Conservation (phyloP, 192 early-diverging fungal genomes). For the Coemansia furcata region DNA sequence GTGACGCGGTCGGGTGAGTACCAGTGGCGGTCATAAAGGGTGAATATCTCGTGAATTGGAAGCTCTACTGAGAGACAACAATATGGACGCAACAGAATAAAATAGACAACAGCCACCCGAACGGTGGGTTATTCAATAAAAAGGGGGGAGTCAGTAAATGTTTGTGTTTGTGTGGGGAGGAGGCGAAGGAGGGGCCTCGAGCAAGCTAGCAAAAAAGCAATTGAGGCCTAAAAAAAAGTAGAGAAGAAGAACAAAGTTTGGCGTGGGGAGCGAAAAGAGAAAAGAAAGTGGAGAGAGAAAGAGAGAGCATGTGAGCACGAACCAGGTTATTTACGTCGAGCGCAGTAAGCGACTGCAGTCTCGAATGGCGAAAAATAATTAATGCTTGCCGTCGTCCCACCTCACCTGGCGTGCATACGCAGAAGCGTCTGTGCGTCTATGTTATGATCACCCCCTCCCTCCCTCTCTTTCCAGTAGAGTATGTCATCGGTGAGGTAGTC, state of each 20-base stretch:
- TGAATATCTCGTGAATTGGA: slow-evolving; percentile 5
- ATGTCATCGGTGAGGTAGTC: slow-evolving; percentile 1
- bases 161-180: not conserved
- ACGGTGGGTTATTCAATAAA: not conserved
- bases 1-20: slow-evolving; percentile 33
- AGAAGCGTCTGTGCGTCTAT: not conserved
- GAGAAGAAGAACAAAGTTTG: not conserved
- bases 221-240: not conserved
- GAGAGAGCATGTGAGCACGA: not conserved
- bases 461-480: not conserved
- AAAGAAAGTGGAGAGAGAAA: not conserved
- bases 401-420: not conserved
- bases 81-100: not conserved
- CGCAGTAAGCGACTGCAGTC: slow-evolving; percentile 3
- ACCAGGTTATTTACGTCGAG: not conserved
- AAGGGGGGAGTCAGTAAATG: not conserved
- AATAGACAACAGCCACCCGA: not conserved
- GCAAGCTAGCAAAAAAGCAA: not conserved
- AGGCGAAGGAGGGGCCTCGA: not conserved
- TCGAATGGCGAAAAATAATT: not conserved
- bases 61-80: not conserved
- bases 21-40: not conserved
- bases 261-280: not conserved
- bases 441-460: not conserved
- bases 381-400: not conserved